phyloP scores from a whole-genome alignment of 768 basidiomycete species.

The Tricholoma sp. region DNA sequence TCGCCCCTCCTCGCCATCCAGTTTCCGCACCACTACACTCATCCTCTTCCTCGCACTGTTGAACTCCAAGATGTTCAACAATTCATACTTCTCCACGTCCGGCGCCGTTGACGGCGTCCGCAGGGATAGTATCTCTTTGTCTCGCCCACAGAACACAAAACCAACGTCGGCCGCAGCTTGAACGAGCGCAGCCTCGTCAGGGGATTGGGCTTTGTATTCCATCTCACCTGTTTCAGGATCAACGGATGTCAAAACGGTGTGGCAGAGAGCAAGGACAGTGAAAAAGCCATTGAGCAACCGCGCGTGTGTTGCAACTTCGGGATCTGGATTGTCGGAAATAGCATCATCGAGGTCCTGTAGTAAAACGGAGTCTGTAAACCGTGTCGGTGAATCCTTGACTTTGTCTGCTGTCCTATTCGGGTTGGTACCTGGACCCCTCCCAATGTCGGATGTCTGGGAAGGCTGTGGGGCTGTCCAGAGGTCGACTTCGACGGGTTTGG shows the following conservation, averaged over 20 bases:
- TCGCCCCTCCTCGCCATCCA: constrained; percentile 49
- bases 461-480: constrained; percentile 20
- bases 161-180: constrained; percentile 95
- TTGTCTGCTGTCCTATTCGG: constrained; percentile 11
- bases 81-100: constrained; percentile 73
- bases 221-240: constrained; percentile 67
- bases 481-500: constrained; percentile 18
- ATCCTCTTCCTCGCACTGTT: constrained; percentile 91
- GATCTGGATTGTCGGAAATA: constrained; percentile 41
- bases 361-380: constrained; percentile 56
- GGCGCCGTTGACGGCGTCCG: constrained; percentile 65
- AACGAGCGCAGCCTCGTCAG: constrained; percentile 96
- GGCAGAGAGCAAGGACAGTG: constrained; percentile 85
- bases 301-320: constrained; percentile 49
- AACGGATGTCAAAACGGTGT: constrained; percentile 80
- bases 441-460: constrained; percentile 16
- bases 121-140: constrained; percentile 68
- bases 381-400: constrained; percentile 14
- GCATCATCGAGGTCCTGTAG: constrained; percentile 58
- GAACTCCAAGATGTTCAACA: constrained; percentile 92
- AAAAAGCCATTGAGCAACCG: constrained; percentile 83
- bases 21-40: constrained; percentile 82
- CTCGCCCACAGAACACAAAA: constrained; percentile 86
- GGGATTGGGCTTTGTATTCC: constrained; percentile 92
- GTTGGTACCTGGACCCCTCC: neutral